These are phyloP conservation scores for Naematelia aurantialba DNA, from an alignment of 768 basidiomycete species.

Conservation along the genomic window DNA sequence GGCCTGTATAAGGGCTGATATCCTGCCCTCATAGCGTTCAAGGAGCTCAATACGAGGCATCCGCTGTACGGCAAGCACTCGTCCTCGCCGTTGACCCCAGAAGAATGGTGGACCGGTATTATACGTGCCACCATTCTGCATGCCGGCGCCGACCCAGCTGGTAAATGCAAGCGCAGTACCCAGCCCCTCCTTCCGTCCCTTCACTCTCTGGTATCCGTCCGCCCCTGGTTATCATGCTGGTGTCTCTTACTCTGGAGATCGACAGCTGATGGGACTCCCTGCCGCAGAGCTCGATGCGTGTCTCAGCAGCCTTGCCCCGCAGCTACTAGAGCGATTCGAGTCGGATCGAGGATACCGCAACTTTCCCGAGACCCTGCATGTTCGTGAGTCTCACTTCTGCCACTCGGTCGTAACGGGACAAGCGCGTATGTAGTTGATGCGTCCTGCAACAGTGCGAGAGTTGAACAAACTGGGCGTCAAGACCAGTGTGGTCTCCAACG, in stretches of 20 bases:
- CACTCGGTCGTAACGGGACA: neutral
- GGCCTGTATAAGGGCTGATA: too few relatives aligned
- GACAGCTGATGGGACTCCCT: too few relatives aligned
- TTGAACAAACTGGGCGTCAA: constrained; percentile 32
- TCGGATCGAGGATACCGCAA: constrained; percentile 36
- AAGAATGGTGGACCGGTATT: constrained; percentile 45
- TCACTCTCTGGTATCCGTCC: too few relatives aligned
- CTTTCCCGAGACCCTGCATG: constrained; percentile 40
- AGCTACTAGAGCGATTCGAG: constrained; percentile 42
- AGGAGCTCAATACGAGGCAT: constrained; percentile 19
- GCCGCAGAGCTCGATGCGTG: constrained; percentile 22
- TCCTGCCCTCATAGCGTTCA: constrained; percentile 39
- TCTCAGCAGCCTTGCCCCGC: constrained; percentile 24
- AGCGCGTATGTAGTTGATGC: neutral
- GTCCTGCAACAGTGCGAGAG: constrained; percentile 21
- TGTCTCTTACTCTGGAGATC: too few relatives aligned
- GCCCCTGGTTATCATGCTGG: too few relatives aligned
- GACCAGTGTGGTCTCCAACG: constrained; percentile 43
- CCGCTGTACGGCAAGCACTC: constrained; percentile 43
- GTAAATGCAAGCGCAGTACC: constrained; percentile 12
- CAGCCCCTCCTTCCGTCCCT: too few relatives aligned
- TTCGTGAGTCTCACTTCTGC: constrained; percentile 28
- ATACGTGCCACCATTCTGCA: constrained; percentile 34
- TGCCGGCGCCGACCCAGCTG: constrained; percentile 28
- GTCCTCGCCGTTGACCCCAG: constrained; percentile 27